phyloP scores from a whole-genome alignment of 2,329 filamentous ascomycete species.

The Monosporascus cannonballus region DNA sequence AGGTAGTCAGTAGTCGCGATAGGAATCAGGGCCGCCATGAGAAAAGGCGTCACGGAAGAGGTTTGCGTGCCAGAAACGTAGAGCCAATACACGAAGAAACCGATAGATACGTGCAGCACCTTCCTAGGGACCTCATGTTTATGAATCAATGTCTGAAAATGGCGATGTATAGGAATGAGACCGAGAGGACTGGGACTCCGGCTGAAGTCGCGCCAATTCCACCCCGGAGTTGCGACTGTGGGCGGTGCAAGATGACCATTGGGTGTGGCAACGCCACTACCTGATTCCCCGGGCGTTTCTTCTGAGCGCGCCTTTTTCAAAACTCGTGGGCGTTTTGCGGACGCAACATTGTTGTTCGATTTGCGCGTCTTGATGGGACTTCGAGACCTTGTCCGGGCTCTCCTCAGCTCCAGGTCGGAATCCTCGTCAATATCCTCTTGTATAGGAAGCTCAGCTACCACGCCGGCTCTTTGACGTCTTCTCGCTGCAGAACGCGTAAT shows the following conservation, averaged over 20 bases:
- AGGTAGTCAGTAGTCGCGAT: constrained; percentile 77
- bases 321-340: constrained; percentile 33
- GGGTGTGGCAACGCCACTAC: constrained; percentile 20
- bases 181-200: constrained; percentile 89
- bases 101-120: constrained; percentile 88
- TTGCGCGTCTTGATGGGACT: constrained; percentile 55
- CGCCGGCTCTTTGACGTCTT: constrained; percentile 40
- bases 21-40: constrained; percentile 75
- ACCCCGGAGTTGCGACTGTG: constrained; percentile 48
- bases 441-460: constrained; percentile 50
- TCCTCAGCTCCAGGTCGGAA: constrained; percentile 45
- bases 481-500: constrained; percentile 69
- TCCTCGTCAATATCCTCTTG: constrained; percentile 52
- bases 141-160: constrained; percentile 89
- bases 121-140: constrained; percentile 96
- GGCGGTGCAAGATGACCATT: constrained; percentile 71
- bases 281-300: constrained; percentile 16
- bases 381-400: constrained; percentile 65
- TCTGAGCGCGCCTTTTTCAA: constrained; percentile 24
- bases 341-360: constrained; percentile 47
- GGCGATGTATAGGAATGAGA: constrained; percentile 88
- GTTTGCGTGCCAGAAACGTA: constrained; percentile 77
- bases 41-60: constrained; percentile 71
- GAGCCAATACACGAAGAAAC: constrained; percentile 83
- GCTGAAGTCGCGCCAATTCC: constrained; percentile 82